Evolutionary conservation across 192 early-diverging fungal species (phyloP).

Genomic region (Coemansia furcata): DNA sequence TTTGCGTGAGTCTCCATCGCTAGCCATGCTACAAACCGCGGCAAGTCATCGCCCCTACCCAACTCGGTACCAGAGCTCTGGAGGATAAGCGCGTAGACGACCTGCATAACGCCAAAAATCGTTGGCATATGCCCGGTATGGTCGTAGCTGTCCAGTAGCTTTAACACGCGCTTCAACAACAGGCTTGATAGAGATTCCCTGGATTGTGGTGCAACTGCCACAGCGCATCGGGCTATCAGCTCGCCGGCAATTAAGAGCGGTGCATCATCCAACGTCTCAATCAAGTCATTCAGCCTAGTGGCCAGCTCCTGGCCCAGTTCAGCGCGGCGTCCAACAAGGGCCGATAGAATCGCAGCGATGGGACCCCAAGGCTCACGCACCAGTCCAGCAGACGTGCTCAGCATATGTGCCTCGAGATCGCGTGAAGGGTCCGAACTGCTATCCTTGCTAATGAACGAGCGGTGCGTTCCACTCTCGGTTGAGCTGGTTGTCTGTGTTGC

Average conservation of each 20-base stretch:
- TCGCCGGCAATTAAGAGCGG: slow-evolving; percentile 26
- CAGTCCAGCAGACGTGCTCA: slow-evolving; percentile 2
- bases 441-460: neutral
- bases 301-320: neutral
- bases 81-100: slow-evolving; percentile 6
- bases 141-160: slow-evolving; percentile 23
- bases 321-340: neutral
- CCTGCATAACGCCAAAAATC: slow-evolving; percentile 25
- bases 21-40: slow-evolving; percentile 46
- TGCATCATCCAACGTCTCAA: slow-evolving; percentile 16
- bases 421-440: neutral
- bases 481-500: slow-evolving; percentile 5
- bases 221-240: slow-evolving; percentile 12
- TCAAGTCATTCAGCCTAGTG: neutral
- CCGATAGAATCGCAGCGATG: slow-evolving; percentile 9
- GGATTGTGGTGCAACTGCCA: neutral
- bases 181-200: neutral
- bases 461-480: neutral
- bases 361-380: slow-evolving; percentile 5
- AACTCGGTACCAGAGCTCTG: neutral
- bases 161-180: slow-evolving; percentile 26
- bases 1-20: slow-evolving; percentile 18
- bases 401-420: slow-evolving; percentile 24
- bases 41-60: slow-evolving; percentile 30
- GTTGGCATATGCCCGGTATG: slow-evolving; percentile 37